Base-by-base conservation (phyloP, 768 basidiomycete species). In the Xerocomellus intermedius region DNA sequence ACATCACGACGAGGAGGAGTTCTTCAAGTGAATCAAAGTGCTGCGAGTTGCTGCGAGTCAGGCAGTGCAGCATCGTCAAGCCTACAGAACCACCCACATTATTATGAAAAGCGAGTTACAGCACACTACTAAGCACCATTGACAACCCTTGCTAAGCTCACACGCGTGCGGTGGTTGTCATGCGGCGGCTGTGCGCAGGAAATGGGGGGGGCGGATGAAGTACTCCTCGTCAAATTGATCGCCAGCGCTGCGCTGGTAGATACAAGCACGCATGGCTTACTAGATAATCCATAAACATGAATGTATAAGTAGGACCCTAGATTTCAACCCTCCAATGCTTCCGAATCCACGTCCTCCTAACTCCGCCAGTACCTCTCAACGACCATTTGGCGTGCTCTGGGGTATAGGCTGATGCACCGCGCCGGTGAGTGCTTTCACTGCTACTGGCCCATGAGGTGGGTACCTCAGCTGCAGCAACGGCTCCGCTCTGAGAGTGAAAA, bases 391-490 rank as follows among this genome's bases (percentile, higher is more conserved):
- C 1, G 49, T 42, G 19, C 56, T 68, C 30, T 10, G n/a, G 19
- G 66, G 64, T 37, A 70, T 68, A 3, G 46, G 48, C 2, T 50
- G 9, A 35, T 58, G 17, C 8, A 36, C 61, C 2, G 52, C 2
- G 4, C 44, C 42, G 4, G 55, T 52, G 3, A 71, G 52, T 1
- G 41, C 42, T n/a, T 62, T 38, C 36, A 55, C 38, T 8, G 61
- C 66, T 17, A 64, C 64, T 19, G 49, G 47, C 5, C 55, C 52
- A 44, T 66, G 52, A 7, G 68, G 68, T 10, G 63, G 68, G 41
- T 69, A 69, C 8, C 69, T 61, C 37, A 48, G 1, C 30, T 58
- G 50, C 10, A 71, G 39, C 19, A 55, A 42, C 2, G 55, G 42
- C 49, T 69, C 69, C 42, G 61, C 67, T 37, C 68, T 69, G 32